Evolutionary conservation across 192 early-diverging fungal species (phyloP), one percentile per base, ranked within the genome.

Genomic region (Backusella australiensis): DNA sequence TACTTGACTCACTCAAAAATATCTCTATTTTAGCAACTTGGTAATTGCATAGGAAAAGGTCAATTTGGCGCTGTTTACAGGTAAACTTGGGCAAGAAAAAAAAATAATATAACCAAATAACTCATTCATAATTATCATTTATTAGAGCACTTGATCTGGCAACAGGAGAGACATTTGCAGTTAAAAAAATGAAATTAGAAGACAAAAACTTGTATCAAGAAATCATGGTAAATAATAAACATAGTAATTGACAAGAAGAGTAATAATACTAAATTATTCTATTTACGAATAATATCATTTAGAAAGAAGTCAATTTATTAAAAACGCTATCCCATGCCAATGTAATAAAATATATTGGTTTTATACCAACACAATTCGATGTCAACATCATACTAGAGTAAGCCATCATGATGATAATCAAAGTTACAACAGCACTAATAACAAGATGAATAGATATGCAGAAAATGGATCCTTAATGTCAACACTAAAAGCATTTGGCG

Each of bases 401-500:
- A 39, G 12, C 0, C 9, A 21, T 66, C 15, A 44, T 44, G 2
- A 44, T 44, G 4, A 44, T 15, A 15, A 17, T 15, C 5, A 32
- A 32, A 32, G 32, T 17, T 17, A 44, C 15, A 44, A 44, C 42
- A 44, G 42, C 15, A 17, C 1, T 3, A 12, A 17, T 44, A 44
- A 17, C 3, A 14, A 44, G 4, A 44, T 72, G 3, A 39, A 15
- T 26, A 78, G 77, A 80, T 94, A 85, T 82, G 93, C 93, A 8
- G 97, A 99, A 84, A 96, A 97, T 76, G 97, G 97, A n/a, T 98
- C 96, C 7, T 87, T 99, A 38, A 80, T 91, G 71, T 90, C 89
- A 26, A 96, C 95, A 6, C 83, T 94, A 17, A 93, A 94, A 79
- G 91, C 92, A 21, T 99, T 98, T 88, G 96, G 96, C 1, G 84